Evolutionary conservation across 2,329 filamentous ascomycete species (phyloP).

Genomic region (Cyclaneusma minus): DNA sequence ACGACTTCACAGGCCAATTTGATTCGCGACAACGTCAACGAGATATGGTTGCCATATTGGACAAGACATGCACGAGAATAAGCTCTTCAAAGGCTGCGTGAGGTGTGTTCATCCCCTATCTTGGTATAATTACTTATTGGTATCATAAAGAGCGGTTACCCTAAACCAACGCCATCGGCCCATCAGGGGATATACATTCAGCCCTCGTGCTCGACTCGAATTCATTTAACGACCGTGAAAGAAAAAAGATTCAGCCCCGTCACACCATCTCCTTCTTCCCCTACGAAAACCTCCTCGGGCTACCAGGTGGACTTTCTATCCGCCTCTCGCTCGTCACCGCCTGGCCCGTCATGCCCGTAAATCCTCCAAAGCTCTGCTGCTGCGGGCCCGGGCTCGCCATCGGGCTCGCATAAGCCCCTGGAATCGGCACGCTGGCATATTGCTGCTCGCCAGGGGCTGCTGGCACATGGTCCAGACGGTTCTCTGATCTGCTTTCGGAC

Average conservation of each 20-base stretch:
- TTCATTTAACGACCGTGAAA: neutral
- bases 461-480: constrained; percentile 46
- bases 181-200: too few species aligned
- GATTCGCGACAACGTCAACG: too few species aligned
- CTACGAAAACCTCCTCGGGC: constrained; percentile 14
- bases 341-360: constrained; percentile 12
- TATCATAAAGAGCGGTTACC: too few species aligned
- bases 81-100: too few species aligned
- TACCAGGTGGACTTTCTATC: constrained; percentile 17
- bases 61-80: too few species aligned
- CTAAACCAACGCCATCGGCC: too few species aligned
- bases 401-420: constrained; percentile 57
- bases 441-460: constrained; percentile 66
- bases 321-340: constrained; percentile 16
- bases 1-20: too few species aligned
- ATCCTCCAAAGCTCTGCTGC: constrained; percentile 27
- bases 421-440: constrained; percentile 79
- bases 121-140: too few species aligned
- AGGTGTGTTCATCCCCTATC: too few species aligned
- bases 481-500: constrained; percentile 22
- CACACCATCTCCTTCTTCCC: constrained; percentile 1
- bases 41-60: too few species aligned
- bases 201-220: neutral
- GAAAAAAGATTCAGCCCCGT: too few species aligned
- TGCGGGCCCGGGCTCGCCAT: constrained; percentile 33